These are phyloP conservation scores for Sarocladiaceae sp. DNA, from an alignment of 2,329 filamentous ascomycete species.

Conservation along the genomic window DNA sequence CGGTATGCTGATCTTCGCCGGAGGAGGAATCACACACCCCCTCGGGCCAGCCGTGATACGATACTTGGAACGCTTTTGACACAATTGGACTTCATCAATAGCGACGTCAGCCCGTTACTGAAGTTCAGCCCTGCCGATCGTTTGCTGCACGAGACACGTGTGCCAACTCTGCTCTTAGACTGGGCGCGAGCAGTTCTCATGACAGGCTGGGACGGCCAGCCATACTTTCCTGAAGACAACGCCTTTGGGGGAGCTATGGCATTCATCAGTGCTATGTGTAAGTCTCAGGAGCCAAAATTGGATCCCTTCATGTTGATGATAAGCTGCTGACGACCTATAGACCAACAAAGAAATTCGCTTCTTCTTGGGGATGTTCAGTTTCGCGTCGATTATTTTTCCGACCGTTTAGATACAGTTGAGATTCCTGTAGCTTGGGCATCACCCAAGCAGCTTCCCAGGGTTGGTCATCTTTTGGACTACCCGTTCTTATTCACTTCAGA, in stretches of 20 bases:
- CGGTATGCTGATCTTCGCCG: constrained; percentile 34
- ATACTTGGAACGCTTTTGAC: constrained; percentile 44
- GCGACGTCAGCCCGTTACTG: constrained; percentile 39
- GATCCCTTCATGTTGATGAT: background rate
- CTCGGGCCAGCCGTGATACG: background rate
- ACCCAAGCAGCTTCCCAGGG: background rate
- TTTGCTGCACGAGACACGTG: constrained; percentile 52
- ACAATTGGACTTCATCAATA: constrained; percentile 49
- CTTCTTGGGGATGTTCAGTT: constrained; percentile 68
- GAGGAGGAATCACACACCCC: background rate
- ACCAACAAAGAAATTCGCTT: constrained; percentile 59
- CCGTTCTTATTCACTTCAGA: constrained; percentile 74
- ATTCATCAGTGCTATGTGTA: constrained; percentile 69
- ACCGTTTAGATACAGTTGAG: constrained; percentile 69
- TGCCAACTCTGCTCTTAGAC: constrained; percentile 58
- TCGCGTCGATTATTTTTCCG: constrained; percentile 69
- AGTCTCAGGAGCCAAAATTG: constrained; percentile 33
- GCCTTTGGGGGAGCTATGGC: constrained; percentile 74
- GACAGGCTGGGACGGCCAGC: constrained; percentile 74
- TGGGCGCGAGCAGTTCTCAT: constrained; percentile 74
- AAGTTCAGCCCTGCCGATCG: constrained; percentile 47
- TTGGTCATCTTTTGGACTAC: constrained; percentile 68
- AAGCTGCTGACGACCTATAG: constrained; percentile 26
- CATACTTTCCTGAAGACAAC: constrained; percentile 64
- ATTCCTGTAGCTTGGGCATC: constrained; percentile 69